Evolutionary conservation across 2,329 filamentous ascomycete species (phyloP).

Genomic region (Hirsutella thompsonii): DNA sequence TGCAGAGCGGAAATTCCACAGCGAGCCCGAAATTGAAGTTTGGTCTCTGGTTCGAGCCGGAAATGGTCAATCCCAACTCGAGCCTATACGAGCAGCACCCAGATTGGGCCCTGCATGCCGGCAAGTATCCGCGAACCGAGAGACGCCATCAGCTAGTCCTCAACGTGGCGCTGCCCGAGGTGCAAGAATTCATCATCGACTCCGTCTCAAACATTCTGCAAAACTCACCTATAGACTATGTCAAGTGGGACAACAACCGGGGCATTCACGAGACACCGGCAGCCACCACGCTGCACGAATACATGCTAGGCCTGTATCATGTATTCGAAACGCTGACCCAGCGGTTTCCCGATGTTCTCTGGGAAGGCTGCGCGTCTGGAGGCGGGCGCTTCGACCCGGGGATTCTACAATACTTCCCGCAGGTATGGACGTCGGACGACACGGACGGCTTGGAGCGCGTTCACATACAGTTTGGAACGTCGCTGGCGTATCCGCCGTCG

Average conservation of each 20-base stretch:
- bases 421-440: constrained; percentile 54
- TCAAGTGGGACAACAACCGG: constrained; percentile 59
- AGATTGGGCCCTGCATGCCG: constrained; percentile 49
- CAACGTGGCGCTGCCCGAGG: constrained; percentile 45
- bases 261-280: constrained; percentile 46
- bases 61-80: constrained; percentile 54
- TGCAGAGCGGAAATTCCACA: constrained; percentile 32
- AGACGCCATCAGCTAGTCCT: constrained; percentile 47
- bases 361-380: constrained; percentile 54
- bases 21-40: constrained; percentile 38
- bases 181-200: constrained; percentile 49
- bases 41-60: constrained; percentile 55
- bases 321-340: constrained; percentile 48
- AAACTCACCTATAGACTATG: constrained; percentile 40
- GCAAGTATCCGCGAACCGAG: constrained; percentile 40
- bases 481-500: constrained; percentile 47
- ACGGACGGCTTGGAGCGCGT: constrained; percentile 50
- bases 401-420: constrained; percentile 50
- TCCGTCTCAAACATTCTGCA: constrained; percentile 40
- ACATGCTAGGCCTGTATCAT: constrained; percentile 51
- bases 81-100: constrained; percentile 47
- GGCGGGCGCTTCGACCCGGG: constrained; percentile 53
- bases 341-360: constrained; percentile 47
- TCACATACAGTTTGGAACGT: constrained; percentile 51
- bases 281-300: constrained; percentile 40